Evolutionary conservation across 2,329 filamentous ascomycete genomes (phyloP), one percentile per base, ranked within the genome.

Genomic region (Pyrenophora graminea): DNA sequence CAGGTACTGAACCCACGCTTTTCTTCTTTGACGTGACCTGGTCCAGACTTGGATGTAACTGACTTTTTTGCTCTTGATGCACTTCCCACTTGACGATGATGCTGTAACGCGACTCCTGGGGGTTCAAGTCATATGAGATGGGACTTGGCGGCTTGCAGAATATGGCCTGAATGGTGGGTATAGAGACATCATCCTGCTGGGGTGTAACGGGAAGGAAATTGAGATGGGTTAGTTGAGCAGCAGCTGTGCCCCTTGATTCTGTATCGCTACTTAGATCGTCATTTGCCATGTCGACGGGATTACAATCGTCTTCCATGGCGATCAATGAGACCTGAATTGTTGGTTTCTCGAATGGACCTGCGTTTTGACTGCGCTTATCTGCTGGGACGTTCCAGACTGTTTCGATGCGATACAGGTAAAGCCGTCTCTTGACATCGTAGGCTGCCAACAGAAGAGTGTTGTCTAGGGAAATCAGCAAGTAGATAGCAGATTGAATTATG

Each of bases 1-100:
- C 53, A 39, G 53, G 54, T 31, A 67, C 63, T 23, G 67, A 70
- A 58, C 76, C 66, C 39, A 72, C 71, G 53, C 79, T 83, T 64
- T 83, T 85, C 64, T 84, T 85, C 61, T 87, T 84, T 37, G 81
- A 80, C 6, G 85, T 84, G 21, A 94, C 79, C 61, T 92, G 87
- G 59, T 91, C 88, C 68, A 96, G 93, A 10, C 87, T 88, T 2
- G 86, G 76, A 67, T 94, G 89, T 6, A 95, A 76, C 8, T 76
- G 62, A 25, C 64, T 79, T 56, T 87, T 84, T n/a, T 81, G 75
- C 40, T 84, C 80, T 27, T 89, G 85, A 27, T 82, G 80, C 8
- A 93, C 70, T 61, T 94, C 87, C 93, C 93, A 97, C 55, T 88
- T 83, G 56, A 91, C 86, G 55, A 97, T 80, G 34, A 92, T 82